phyloP scores from a whole-genome alignment of 1,284 basidiomycete species.

The Trichosporon ovoides region DNA sequence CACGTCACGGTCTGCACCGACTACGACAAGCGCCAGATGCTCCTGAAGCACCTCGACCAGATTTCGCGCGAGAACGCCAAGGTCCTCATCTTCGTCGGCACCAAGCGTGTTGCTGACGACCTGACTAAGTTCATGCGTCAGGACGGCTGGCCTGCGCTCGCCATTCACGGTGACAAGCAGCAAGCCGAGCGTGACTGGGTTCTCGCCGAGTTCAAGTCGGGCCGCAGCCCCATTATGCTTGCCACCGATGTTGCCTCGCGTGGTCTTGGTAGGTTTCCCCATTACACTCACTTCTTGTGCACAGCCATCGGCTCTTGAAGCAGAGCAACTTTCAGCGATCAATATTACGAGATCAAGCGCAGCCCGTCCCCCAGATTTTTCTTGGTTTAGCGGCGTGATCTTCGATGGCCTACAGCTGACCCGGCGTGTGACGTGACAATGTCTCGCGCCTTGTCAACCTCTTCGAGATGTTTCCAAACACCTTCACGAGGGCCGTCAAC shows the following conservation, averaged over 20 bases:
- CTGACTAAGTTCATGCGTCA: slow-evolving; percentile 94
- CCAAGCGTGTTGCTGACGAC: slow-evolving; percentile 96
- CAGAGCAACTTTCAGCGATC: slow-evolving; percentile 9
- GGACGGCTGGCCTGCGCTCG: slow-evolving; percentile 97
- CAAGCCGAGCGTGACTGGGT: slow-evolving; percentile 94
- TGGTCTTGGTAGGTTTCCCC: slow-evolving; percentile 88
- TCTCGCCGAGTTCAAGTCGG: slow-evolving; percentile 93
- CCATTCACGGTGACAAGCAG: slow-evolving; percentile 98
- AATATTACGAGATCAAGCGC: slow-evolving; percentile 1
- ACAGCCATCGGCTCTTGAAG: slow-evolving; percentile 26
- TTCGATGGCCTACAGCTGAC: slow-evolving; percentile 17
- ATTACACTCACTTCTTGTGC: slow-evolving; percentile 26
- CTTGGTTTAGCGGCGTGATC: slow-evolving; percentile 8
- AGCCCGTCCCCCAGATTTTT: neutral
- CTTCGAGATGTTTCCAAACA: slow-evolving; percentile 2
- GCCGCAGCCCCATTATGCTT: slow-evolving; percentile 94
- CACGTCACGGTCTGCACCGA: slow-evolving; percentile 95
- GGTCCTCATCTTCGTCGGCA: slow-evolving; percentile 96
- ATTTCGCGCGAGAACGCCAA: slow-evolving; percentile 97
- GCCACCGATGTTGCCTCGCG: slow-evolving; percentile 97
- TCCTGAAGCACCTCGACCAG: slow-evolving; percentile 95
- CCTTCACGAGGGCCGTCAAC: slow-evolving; percentile 15
- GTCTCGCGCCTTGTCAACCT: neutral
- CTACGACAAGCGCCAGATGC: slow-evolving; percentile 92
- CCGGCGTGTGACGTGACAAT: slow-evolving; percentile 7